Evolutionary conservation across 805 yeast genomes (phyloP).

Genomic region (Kodamaea kaohsiungensis): DNA sequence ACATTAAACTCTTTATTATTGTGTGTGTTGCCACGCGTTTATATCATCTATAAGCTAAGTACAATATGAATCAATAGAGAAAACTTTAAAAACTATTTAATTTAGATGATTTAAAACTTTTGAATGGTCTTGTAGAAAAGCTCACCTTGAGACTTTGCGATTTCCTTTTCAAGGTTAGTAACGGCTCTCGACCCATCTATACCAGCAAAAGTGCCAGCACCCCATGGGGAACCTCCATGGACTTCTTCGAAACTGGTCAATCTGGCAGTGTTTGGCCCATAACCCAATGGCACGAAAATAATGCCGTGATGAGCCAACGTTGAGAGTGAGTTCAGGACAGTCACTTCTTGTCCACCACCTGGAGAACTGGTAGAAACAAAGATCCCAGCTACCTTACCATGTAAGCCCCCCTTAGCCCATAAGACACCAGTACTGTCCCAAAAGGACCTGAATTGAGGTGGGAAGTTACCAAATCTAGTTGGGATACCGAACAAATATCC

Average conservation of each 20-base stretch:
- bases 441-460: conserved; percentile 76
- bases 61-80: not conserved
- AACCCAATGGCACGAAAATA: conserved; percentile 78
- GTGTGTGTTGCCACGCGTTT: too few species aligned
- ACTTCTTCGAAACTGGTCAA: conserved; percentile 58
- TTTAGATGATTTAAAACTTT: conserved; percentile 19
- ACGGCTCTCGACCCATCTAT: conserved; percentile 75
- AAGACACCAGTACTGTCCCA: conserved; percentile 77
- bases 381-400: conserved; percentile 73
- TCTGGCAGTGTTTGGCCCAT: conserved; percentile 55
- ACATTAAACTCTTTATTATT: too few species aligned
- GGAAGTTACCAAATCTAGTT: conserved; percentile 79
- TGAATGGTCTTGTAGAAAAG: conserved; percentile 43
- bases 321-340: conserved; percentile 64
- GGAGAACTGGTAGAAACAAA: conserved; percentile 73
- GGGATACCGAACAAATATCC: conserved; percentile 86
- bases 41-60: too few species aligned
- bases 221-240: conserved; percentile 86
- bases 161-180: conserved; percentile 57
- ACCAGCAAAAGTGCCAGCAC: conserved; percentile 81
- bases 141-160: conserved; percentile 69
- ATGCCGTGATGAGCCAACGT: conserved; percentile 78
- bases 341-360: conserved; percentile 84
- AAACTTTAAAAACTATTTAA: not conserved
- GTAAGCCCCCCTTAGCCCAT: conserved; percentile 73